Conservation (phyloP, 148 eudicot species). For the Arbutus unedo region DNA sequence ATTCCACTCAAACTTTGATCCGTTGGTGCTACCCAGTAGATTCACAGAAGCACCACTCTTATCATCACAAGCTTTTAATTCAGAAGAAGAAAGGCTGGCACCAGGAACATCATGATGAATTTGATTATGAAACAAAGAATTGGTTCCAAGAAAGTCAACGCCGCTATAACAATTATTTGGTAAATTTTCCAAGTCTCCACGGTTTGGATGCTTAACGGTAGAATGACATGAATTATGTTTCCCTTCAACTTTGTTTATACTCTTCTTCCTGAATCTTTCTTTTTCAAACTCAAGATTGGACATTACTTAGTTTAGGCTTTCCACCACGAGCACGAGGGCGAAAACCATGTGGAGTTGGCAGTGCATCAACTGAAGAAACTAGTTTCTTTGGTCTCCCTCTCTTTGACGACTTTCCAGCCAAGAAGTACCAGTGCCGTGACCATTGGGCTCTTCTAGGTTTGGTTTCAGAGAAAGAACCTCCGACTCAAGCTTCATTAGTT, state of each 20-base stretch:
- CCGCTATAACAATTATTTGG: background rate
- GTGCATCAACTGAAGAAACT: constrained; percentile 7
- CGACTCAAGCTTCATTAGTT: constrained; percentile 21
- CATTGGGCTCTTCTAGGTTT: background rate
- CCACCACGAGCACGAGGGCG: constrained; percentile 13
- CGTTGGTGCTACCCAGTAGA: background rate
- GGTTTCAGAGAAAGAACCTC: constrained; percentile 10
- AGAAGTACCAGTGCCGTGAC: constrained; percentile 11
- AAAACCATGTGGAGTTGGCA: background rate
- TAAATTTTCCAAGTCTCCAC: background rate
- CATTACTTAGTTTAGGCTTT: constrained; percentile 9
- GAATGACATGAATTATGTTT: background rate
- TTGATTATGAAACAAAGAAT: background rate
- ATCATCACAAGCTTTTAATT: background rate
- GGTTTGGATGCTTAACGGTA: background rate
- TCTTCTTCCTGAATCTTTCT: background rate
- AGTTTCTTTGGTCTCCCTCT: constrained; percentile 24
- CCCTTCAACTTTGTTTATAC: background rate
- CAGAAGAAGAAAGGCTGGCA: background rate
- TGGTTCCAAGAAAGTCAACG: background rate
- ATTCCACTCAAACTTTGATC: constrained; percentile 4
- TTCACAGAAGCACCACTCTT: background rate
- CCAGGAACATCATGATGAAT: background rate
- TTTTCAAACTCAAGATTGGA: background rate
- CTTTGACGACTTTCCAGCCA: constrained; percentile 13